These are phyloP conservation scores for Coniochaeta hoffmannii DNA, from an alignment of 2,329 filamentous ascomycete species.

Conservation along the genomic window DNA sequence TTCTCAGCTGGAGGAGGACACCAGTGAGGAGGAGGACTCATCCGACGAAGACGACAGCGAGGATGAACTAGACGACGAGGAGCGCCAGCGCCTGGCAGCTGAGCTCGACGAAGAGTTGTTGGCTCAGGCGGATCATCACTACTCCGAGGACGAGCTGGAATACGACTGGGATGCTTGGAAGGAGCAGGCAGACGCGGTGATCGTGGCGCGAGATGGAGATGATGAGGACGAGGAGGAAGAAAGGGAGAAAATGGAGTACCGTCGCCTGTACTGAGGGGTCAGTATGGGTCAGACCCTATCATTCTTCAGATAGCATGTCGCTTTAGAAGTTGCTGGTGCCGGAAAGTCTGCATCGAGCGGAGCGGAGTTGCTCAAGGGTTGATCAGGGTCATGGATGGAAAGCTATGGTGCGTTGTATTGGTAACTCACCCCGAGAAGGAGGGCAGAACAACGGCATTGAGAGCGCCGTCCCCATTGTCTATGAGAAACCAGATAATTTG, in stretches of 20 bases:
- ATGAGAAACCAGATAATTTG: too few species aligned
- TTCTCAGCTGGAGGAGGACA: not conserved
- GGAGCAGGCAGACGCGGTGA: not conserved
- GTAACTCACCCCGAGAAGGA: too few species aligned
- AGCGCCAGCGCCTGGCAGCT: conserved; percentile 14
- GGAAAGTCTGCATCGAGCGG: not conserved
- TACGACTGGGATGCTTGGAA: conserved; percentile 5
- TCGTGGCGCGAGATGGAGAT: not conserved
- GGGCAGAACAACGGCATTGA: too few species aligned
- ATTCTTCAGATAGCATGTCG: not conserved
- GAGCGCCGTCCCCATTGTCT: too few species aligned
- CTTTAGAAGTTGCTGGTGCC: not conserved
- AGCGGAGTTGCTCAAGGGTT: not conserved
- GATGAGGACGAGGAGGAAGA: not conserved
- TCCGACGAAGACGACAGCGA: conserved; percentile 6
- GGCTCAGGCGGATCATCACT: not conserved
- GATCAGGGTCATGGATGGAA: not conserved
- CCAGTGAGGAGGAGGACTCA: conserved; percentile 1
- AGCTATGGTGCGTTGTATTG: too few species aligned
- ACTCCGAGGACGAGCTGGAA: conserved; percentile 5
- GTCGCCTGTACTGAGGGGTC: not conserved
- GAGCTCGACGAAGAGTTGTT: conserved; percentile 7
- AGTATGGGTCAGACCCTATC: too few species aligned
- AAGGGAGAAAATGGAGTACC: not conserved
- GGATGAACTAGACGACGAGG: conserved; percentile 7